Base-by-base conservation (phyloP, 257 asterid genomes). In the Solanum bulbocastanum region DNA sequence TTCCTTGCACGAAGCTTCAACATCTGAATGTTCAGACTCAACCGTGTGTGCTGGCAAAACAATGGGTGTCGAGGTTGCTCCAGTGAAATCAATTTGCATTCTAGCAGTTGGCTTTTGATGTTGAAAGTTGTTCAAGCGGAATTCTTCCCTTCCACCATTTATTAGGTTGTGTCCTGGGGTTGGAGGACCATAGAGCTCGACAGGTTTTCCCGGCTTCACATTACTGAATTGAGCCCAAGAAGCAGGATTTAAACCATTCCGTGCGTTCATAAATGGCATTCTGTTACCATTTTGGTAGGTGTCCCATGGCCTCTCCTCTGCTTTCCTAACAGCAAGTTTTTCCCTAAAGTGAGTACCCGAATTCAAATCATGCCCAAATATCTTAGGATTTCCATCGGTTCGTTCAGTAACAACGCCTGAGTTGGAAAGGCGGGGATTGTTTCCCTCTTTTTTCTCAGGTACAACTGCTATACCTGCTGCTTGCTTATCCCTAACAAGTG, bases 11-110 rank as follows among this genome's bases (percentile, higher is more conserved):
- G 95, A 86, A 90, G 92, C 95, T 89, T 96, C 98, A 22, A 91
- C 88, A 87, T 95, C 99, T 22, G 98, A 96, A 89, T 91, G 95
- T 93, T 95, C 98, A 4, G 96, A 93, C 73, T 95, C 99, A 23
- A 37, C 88, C 82, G 87, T 91, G 13, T 83, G 88, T 4, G 92
- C 91, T 35, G 90, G 89, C 3, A 94, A 85, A 85, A 87, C 87
- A 27, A 91, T 23, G 11, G 96, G 84, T 88, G 91, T 92, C 7
- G 98, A 91, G 76, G 93, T 90, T 37, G 95, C 90, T 37, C 97
- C 96, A 2, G 88, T 32, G 22, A 94, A 95, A 87, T 94, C 98
- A 58, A 95, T 93, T 88, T 94, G 95, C 96, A 94, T 92, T 86
- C 81, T 46, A 68, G 82, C 79, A 39, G 92, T 90, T 1, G 93